These are phyloP conservation scores for Lactarius quietus DNA, from an alignment of 768 basidiomycete species.

Conservation along the genomic window DNA sequence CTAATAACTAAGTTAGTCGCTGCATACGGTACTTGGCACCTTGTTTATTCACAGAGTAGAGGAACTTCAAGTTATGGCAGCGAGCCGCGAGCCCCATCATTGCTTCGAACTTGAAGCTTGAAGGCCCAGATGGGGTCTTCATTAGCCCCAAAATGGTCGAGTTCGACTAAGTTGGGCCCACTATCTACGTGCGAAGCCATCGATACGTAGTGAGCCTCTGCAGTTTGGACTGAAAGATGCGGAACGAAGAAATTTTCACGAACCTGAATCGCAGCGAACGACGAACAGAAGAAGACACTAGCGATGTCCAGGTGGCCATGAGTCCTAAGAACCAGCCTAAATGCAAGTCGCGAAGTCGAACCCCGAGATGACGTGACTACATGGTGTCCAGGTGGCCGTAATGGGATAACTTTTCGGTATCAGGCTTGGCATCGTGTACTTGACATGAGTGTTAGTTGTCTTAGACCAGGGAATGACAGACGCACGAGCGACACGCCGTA, in stretches of 20 bases:
- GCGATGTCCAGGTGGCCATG: constrained; percentile 52
- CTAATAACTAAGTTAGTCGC: too few relatives aligned
- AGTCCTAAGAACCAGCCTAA: constrained; percentile 42
- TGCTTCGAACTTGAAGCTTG: not conserved
- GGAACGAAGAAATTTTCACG: constrained; percentile 41
- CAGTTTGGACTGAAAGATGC: constrained; percentile 33
- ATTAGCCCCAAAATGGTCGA: constrained; percentile 2
- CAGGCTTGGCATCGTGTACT: constrained; percentile 38
- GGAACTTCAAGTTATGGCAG: not conserved
- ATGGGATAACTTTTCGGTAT: constrained; percentile 41
- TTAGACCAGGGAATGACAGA: too few relatives aligned
- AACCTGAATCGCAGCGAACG: constrained; percentile 11
- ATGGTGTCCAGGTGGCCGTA: constrained; percentile 43
- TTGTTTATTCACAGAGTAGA: not conserved
- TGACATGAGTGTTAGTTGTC: too few relatives aligned
- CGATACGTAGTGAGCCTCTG: constrained; percentile 34
- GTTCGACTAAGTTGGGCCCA: constrained; percentile 11
- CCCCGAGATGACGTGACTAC: constrained; percentile 39
- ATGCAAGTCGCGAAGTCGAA: not conserved
- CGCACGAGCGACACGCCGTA: too few relatives aligned
- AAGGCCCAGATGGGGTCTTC: constrained; percentile 3
- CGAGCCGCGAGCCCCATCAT: not conserved
- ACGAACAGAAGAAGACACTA: not conserved
- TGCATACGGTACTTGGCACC: not conserved
- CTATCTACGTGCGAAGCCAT: constrained; percentile 22